phyloP scores from a whole-genome alignment of 345 rosid genomes.

The Heritiera fomes region DNA sequence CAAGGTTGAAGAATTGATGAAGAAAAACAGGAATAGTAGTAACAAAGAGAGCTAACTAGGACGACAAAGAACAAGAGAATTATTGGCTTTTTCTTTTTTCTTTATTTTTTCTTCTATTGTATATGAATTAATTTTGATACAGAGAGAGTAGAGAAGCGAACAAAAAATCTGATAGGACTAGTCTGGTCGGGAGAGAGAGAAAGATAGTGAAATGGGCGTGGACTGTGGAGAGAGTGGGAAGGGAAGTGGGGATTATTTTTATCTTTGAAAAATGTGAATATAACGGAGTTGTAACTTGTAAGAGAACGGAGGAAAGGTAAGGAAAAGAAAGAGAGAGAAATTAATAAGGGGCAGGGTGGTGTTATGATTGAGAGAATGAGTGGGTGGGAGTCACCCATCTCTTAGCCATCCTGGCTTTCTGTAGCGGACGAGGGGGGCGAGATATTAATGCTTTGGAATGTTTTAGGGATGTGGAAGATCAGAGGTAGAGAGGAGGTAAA shows the following conservation, averaged over 20 bases:
- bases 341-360: neutral
- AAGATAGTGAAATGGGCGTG: constrained; percentile 17
- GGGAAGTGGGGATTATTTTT: neutral
- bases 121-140: neutral
- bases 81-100: neutral
- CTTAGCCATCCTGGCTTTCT: constrained; percentile 35
- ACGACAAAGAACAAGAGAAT: constrained; percentile 17
- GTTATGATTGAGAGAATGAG: constrained; percentile 59
- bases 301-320: neutral
- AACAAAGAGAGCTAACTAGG: constrained; percentile 20
- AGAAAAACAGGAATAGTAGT: constrained; percentile 16
- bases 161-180: constrained; percentile 40
- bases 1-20: constrained; percentile 23
- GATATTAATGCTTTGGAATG: constrained; percentile 46
- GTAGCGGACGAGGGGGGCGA: constrained; percentile 59
- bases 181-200: constrained; percentile 42
- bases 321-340: constrained; percentile 16
- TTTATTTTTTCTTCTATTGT: too few species aligned
- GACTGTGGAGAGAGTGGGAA: neutral
- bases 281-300: too few species aligned
- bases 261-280: too few species aligned
- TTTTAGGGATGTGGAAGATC: constrained; percentile 28
- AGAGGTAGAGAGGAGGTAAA: too few species aligned
- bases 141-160: constrained; percentile 35
- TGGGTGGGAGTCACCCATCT: constrained; percentile 47